Evolutionary conservation across 2,329 filamentous ascomycete species (phyloP), one percentile per base, ranked within the genome.

Genomic region (Aspergillus novoparasiticus): DNA sequence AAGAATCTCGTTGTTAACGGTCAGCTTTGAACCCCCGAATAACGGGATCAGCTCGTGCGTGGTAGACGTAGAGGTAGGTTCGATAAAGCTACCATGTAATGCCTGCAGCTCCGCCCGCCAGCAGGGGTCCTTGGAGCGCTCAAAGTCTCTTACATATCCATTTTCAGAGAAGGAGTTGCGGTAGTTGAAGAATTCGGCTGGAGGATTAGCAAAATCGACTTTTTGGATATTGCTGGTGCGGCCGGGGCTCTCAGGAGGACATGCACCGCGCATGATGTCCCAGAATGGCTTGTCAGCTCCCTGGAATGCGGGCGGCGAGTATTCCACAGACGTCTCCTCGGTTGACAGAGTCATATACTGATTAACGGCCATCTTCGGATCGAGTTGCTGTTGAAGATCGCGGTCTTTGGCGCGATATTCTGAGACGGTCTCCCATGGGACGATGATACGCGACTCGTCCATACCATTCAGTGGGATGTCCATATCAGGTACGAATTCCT

Each of bases 1-100:
- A 6, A 85, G 73, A 53, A 85, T 84, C 59, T 85, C 83, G 65
- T 84, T 85, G 73, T 83, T 84, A 70, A 81, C 76, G 1, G 78
- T 72, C 0, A 85, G 71, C 62, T 85, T 85, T 11, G 80, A 82
- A 11, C 81, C 82, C 3, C 82, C 80, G 54, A 85, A 85, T 2
- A 85, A 68, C 6, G 83, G 83, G 54, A 84, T 76, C 32, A 85
- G 72, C 30, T 76, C 72, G 45, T 76, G 74, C 0, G 81, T 79
- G 16, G 77, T 81, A 1, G 75, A 75, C 3, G 80, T 75, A 2
- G 81, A 80, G 21, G 81, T 72, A 1, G 83, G 83, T 58, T 82
- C 81, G 30, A 84, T 77, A 58, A 85, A 83, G 4, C 77, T 77
- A 34, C 82, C 83, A 63, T 85, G 83, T 1, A 81, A 69, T 19